These are phyloP conservation scores for Alternaria longipes DNA, from an alignment of 2,329 filamentous ascomycete species.

Conservation along the genomic window DNA sequence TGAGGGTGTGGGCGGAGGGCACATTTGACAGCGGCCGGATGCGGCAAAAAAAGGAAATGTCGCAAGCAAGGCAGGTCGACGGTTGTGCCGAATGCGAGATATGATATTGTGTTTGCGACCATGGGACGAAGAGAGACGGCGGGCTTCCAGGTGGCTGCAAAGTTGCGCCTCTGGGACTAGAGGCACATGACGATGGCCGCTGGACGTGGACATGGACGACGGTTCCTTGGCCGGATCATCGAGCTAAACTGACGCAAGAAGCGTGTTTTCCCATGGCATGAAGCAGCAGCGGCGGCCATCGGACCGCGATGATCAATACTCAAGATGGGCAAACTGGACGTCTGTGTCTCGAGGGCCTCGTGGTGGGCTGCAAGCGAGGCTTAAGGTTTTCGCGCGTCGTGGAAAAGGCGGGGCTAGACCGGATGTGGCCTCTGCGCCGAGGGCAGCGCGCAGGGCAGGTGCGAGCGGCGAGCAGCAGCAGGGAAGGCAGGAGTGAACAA, in stretches of 20 bases:
- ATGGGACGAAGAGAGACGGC: conserved; percentile 7
- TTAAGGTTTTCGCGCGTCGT: conserved; percentile 12
- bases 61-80: not conserved
- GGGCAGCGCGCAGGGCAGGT: conserved; percentile 9
- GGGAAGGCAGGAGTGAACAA: conserved; percentile 11
- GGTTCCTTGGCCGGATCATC: not conserved
- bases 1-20: not conserved
- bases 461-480: conserved; percentile 6
- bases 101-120: conserved; percentile 1
- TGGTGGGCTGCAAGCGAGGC: conserved; percentile 27
- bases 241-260: conserved; percentile 17
- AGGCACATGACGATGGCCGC: conserved; percentile 11
- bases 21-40: conserved; percentile 14
- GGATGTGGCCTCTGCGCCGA: conserved; percentile 18
- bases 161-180: conserved; percentile 1
- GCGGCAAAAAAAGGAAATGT: conserved; percentile 2
- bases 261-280: conserved; percentile 7
- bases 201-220: not conserved
- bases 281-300: conserved; percentile 11
- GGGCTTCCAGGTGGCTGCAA: conserved; percentile 7
- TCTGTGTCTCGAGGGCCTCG: conserved; percentile 26
- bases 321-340: conserved; percentile 25
- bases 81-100: not conserved
- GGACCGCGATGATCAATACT: conserved; percentile 26
- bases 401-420: conserved; percentile 19